Base-by-base conservation (phyloP, 1,284 basidiomycete genomes). In the Hemileia vastatrix region DNA sequence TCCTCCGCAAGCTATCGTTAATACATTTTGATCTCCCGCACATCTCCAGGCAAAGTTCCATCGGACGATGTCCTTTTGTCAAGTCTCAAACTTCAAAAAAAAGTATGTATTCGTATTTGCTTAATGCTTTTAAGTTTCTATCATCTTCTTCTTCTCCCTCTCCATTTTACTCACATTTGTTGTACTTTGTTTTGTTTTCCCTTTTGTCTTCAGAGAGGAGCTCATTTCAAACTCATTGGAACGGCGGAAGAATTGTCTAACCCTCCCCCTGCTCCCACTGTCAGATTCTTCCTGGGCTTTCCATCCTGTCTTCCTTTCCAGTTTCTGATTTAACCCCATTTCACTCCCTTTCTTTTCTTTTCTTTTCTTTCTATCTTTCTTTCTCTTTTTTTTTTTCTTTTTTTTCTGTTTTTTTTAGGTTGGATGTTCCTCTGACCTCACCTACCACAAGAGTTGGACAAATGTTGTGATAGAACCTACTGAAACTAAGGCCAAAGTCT, bases 11-110 rank as follows among this genome's bases (percentile, higher is more conserved):
- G n/a, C n/a, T n/a, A n/a, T n/a, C n/a, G n/a, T n/a, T n/a, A n/a
- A n/a, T n/a, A n/a, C n/a, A n/a, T n/a, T n/a, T n/a, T n/a, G n/a
- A n/a, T n/a, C n/a, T n/a, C n/a, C n/a, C n/a, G n/a, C n/a, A n/a
- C n/a, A n/a, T n/a, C n/a, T n/a, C n/a, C n/a, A n/a, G n/a, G 88
- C 40, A 91, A 88, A 74, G 78, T 93, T 9, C 87, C 88, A 3
- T 79, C 82, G 2, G 87, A 91, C 69, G 83, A 86, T 65, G 83
- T 78, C 53, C 80, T 81, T 64, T 82, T 88, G 83, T n/a, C 55
- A 68, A 45, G 70, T 67, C 33, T 72, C 67, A 15, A 71, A 70
- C 21, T 66, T 69, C 32, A 68, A 65, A 19, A 64, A 64, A 23
- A 69, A 67, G 6, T 72, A 69, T n/a, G n/a, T n/a, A n/a, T n/a